These are phyloP conservation scores for Eutrema yunnanense DNA, from an alignment of 345 rosid genomes.

Conservation along the genomic window DNA sequence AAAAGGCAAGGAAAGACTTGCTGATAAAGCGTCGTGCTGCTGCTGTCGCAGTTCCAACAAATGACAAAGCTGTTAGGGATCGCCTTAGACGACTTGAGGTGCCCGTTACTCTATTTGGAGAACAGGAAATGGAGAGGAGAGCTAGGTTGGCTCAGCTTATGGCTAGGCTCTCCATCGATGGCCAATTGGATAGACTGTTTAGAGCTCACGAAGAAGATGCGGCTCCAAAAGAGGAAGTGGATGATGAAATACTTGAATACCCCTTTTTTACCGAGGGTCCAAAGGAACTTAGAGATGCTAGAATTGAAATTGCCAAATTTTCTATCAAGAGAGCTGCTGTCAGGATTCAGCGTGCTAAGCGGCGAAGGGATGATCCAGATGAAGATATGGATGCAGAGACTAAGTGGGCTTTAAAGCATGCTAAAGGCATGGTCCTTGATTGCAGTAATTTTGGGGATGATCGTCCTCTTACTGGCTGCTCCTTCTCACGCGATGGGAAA, in stretches of 20 bases:
- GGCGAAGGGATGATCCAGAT: constrained; percentile 89
- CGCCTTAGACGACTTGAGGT: constrained; percentile 88
- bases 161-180: constrained; percentile 81
- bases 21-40: constrained; percentile 83
- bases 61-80: constrained; percentile 83
- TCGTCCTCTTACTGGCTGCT: constrained; percentile 86
- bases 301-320: constrained; percentile 69
- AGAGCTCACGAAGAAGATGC: constrained; percentile 88
- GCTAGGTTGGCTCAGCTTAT: constrained; percentile 80
- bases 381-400: constrained; percentile 86
- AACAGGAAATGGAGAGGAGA: constrained; percentile 93
- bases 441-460: constrained; percentile 89
- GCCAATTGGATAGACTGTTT: constrained; percentile 76
- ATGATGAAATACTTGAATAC: constrained; percentile 61
- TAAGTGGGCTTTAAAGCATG: constrained; percentile 67
- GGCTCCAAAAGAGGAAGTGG: constrained; percentile 43
- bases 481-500: constrained; percentile 76
- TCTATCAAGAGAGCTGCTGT: constrained; percentile 61
- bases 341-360: constrained; percentile 59
- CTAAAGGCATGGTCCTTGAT: constrained; percentile 60
- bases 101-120: constrained; percentile 93
- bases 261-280: constrained; percentile 90
- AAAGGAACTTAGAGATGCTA: constrained; percentile 59
- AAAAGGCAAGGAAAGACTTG: constrained; percentile 78
- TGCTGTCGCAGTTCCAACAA: constrained; percentile 95